Evolutionary conservation across 352 stramenopile species (phyloP), one percentile per base, ranked within the genome.

Genomic region (Aphanomyces invadans): DNA sequence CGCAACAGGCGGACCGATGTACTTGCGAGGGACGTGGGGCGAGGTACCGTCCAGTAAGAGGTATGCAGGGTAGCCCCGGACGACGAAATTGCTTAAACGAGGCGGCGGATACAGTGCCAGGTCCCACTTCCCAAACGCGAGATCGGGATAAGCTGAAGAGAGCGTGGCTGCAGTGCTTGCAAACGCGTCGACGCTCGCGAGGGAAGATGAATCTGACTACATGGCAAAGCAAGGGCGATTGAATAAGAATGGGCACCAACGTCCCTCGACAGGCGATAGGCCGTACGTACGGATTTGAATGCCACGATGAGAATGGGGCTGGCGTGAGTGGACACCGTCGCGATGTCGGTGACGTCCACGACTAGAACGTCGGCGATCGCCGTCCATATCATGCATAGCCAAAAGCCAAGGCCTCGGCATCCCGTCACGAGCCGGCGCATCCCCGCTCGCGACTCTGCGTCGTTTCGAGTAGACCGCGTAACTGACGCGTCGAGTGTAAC

Each of bases 51-150:
- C 42, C 9, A 42, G 53, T 9, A 53, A 36, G 28, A 65, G 4
- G 45, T 44, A 52, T 26, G 57, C 46, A 4, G 57, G 57, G 17
- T 25, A 65, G 17, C 57, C 57, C 2, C 5, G n/a, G 7, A 65
- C 57, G 15, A 31, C 15, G 11, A 53, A 23, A 26, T 19, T 11
- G 17, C 33, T 36, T 9, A 9, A 19, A 15, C 7, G 15, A 42
- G 36, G 7, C 36, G 15, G 7, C 36, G 36, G 36, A 42, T 42
- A 42, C 36, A 42, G 36, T 15, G 36, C 7, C 36, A 42, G 7
- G 36, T 42, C 36, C 36, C 36, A 42, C 12, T 51, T 38, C 3
- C 31, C 26, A 23, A 33, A 17, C 15, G 57, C 10, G 10, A 65
- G 29, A 32, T 65, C 57, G 28, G 46, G n/a, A 19, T 12, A 12